phyloP scores from a whole-genome alignment of 225 moss, liverwort and hornwort genomes.

The Climacium dendroides region DNA sequence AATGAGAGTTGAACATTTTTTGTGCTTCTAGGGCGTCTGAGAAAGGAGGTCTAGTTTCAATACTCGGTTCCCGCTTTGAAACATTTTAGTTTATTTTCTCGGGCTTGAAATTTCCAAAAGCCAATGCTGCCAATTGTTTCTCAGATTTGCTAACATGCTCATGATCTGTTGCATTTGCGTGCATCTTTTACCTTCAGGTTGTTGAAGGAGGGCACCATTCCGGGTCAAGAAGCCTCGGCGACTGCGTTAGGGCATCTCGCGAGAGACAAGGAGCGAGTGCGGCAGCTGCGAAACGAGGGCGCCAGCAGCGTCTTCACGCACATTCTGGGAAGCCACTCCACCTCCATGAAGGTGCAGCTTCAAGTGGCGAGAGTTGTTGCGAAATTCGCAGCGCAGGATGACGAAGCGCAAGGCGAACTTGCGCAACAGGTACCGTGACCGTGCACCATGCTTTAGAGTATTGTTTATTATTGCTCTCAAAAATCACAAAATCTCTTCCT shows the following conservation, averaged over 20 bases:
- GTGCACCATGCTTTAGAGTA: not conserved
- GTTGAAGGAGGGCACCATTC: constrained; percentile 47
- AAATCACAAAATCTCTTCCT: not conserved
- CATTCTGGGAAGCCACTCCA: constrained; percentile 43
- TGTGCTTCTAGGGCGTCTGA: not conserved
- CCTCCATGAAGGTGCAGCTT: constrained; percentile 71
- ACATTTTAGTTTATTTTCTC: not conserved
- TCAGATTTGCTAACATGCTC: not conserved
- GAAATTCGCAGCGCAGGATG: constrained; percentile 43
- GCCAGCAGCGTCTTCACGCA: constrained; percentile 57
- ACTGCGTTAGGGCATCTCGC: constrained; percentile 58
- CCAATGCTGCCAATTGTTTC: not conserved
- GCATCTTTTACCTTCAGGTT: not conserved
- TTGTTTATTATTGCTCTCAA: not conserved
- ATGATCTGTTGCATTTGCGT: not conserved
- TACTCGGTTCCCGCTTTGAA: not conserved
- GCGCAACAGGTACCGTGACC: constrained; percentile 16
- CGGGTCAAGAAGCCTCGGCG: constrained; percentile 69
- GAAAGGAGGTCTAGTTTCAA: not conserved
- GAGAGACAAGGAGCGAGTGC: constrained; percentile 49
- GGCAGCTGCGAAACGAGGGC: constrained; percentile 46
- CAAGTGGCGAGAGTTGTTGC: constrained; percentile 69
- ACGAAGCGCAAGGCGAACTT: constrained; percentile 66
- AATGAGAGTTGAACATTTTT: not conserved
- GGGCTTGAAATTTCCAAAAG: not conserved